A percentile compares a stretch with the other conserved stretches of the same genome.
Conservation (phyloP, 495 filamentous ascomycete species). For the Hyaloscypha hepaticicola region DNA sequence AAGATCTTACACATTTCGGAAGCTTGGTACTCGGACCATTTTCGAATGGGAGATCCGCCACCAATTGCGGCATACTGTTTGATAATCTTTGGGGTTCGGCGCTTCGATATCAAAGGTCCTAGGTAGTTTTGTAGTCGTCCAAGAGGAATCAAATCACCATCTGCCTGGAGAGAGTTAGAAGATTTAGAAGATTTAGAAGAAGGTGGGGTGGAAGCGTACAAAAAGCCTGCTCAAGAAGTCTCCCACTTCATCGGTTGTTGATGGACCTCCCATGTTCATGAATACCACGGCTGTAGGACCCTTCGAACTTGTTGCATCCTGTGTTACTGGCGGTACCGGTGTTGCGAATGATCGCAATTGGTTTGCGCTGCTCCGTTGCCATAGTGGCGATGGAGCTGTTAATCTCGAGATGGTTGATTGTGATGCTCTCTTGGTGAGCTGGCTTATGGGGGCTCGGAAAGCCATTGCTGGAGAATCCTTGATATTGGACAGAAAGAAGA, state of each 20-base stretch:
- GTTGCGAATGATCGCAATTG: constrained; percentile 60
- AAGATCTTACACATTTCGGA: constrained; percentile 94
- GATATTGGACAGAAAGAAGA: neutral
- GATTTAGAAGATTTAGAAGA: constrained; percentile 38
- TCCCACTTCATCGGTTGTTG: constrained; percentile 81
- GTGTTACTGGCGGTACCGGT: constrained; percentile 70
- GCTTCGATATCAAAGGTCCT: constrained; percentile 78
- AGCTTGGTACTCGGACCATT: constrained; percentile 95
- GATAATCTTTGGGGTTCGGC: constrained; percentile 92
- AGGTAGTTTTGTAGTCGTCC: constrained; percentile 89
- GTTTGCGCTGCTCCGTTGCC: constrained; percentile 31
- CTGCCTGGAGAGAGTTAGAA: constrained; percentile 43
- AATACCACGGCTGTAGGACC: constrained; percentile 94
- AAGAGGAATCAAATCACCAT: constrained; percentile 94
- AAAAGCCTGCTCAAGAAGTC: constrained; percentile 94
- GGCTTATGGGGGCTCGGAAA: constrained; percentile 42
- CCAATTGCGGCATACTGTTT: constrained; percentile 95
- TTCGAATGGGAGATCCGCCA: constrained; percentile 93
- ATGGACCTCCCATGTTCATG: constrained; percentile 98
- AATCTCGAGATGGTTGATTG: constrained; percentile 33
- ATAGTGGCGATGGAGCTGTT: constrained; percentile 27
- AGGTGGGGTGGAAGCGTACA: constrained; percentile 58
- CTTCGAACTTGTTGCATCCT: constrained; percentile 45
- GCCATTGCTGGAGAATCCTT: constrained; percentile 42
- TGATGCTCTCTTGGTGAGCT: constrained; percentile 43